Percentiles rank a stretch among this genome's conserved stretches.
phyloP scores from a whole-genome alignment of 2,329 filamentous ascomycete genomes.

The Colletotrichum camelliae region DNA sequence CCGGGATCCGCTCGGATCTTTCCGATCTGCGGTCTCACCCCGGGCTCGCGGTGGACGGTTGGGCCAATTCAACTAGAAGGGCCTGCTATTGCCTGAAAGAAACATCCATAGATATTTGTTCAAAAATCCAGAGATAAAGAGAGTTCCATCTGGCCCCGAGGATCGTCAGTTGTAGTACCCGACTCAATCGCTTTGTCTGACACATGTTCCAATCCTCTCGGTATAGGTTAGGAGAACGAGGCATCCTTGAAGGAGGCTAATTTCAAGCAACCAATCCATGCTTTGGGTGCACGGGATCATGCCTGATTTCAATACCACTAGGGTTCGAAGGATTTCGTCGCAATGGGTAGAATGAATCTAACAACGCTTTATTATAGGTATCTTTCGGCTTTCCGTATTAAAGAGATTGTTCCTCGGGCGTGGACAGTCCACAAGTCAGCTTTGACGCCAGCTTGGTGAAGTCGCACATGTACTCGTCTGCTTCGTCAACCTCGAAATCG shows the following conservation, averaged over 20 bases:
- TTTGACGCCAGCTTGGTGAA: not conserved
- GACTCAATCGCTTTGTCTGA: accelerated
- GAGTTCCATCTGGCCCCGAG: not conserved
- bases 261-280: accelerated
- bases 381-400: not conserved
- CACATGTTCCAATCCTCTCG: not conserved
- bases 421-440: not conserved
- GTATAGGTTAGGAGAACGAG: no score
- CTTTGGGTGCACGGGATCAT: not conserved
- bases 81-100: not conserved
- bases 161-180: not conserved
- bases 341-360: not conserved
- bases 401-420: not conserved
- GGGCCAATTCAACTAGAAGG: not conserved
- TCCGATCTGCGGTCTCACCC: not conserved
- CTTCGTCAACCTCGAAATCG: constrained; percentile 45
- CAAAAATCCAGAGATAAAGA: accelerated
- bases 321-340: no score
- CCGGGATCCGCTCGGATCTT: not conserved
- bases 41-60: not conserved
- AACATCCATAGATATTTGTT: not conserved
- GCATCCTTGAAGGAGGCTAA: not conserved
- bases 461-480: not conserved
- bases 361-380: not conserved
- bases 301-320: no score